These are phyloP conservation scores for Penicillium paneum DNA, from an alignment of 2,329 filamentous ascomycete genomes.

Conservation along the genomic window DNA sequence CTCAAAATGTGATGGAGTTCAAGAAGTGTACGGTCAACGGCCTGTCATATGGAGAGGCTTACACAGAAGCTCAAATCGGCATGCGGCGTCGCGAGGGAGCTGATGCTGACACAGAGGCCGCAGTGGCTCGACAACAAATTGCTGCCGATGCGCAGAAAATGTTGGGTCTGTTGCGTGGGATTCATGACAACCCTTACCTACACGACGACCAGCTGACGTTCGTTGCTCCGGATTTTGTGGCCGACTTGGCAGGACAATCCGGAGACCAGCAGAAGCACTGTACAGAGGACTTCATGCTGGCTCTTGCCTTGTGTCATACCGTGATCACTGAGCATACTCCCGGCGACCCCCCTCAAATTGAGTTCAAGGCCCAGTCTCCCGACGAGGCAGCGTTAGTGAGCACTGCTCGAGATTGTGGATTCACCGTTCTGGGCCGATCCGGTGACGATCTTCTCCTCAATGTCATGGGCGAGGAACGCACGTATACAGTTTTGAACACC, in stretches of 20 bases:
- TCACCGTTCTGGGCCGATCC: slow-evolving; percentile 79
- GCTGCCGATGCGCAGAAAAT: slow-evolving; percentile 71
- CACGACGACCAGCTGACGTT: slow-evolving; percentile 89
- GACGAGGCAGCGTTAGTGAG: slow-evolving; percentile 93
- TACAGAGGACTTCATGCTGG: slow-evolving; percentile 89
- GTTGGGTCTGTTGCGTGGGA: slow-evolving; percentile 65
- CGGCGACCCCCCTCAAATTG: slow-evolving; percentile 84
- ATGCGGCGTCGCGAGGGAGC: slow-evolving; percentile 91
- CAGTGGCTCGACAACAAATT: slow-evolving; percentile 71
- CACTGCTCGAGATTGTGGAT: slow-evolving; percentile 92
- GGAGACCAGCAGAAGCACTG: slow-evolving; percentile 72
- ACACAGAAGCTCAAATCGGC: slow-evolving; percentile 92
- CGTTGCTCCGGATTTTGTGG: slow-evolving; percentile 82
- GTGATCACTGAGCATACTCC: slow-evolving; percentile 88
- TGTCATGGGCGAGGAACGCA: slow-evolving; percentile 77
- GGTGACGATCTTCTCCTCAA: slow-evolving; percentile 81
- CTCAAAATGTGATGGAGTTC: slow-evolving; percentile 97
- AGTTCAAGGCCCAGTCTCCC: slow-evolving; percentile 95
- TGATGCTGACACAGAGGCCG: slow-evolving; percentile 76
- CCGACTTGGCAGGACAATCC: slow-evolving; percentile 74
- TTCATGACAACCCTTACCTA: slow-evolving; percentile 87
- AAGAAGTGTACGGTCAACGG: slow-evolving; percentile 97
- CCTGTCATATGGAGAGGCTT: slow-evolving; percentile 93
- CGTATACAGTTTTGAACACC: slow-evolving; percentile 86
- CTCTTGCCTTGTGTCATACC: slow-evolving; percentile 90